Percentiles rank a stretch among this genome's conserved stretches.
phyloP scores from a whole-genome alignment of 768 basidiomycete genomes.

The Cantharellus cinnabarinus region DNA sequence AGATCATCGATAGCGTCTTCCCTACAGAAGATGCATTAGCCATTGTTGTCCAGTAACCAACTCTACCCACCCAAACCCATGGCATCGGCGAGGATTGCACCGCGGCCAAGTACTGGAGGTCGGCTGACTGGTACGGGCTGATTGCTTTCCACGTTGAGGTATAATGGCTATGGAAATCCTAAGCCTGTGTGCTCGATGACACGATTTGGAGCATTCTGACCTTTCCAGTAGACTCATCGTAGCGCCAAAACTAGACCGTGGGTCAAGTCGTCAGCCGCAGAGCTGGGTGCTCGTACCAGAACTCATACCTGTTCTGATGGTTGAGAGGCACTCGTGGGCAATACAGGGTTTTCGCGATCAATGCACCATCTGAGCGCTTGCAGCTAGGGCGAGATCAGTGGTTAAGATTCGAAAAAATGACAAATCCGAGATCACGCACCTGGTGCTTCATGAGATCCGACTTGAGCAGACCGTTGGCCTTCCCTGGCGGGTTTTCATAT shows the following conservation, averaged over 20 bases:
- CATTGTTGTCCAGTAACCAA: neutral
- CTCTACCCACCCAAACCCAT: slow-evolving; percentile 42
- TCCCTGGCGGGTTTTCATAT: slow-evolving; percentile 53
- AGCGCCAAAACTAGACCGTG: slow-evolving; percentile 46
- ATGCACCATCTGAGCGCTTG: slow-evolving; percentile 82
- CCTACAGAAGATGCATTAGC: slow-evolving; percentile 24
- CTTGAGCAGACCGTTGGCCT: slow-evolving; percentile 38
- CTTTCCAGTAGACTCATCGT: neutral
- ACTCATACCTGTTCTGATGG: slow-evolving; percentile 39
- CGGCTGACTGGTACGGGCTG: slow-evolving; percentile 36
- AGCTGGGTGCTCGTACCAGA: neutral
- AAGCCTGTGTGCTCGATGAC: neutral
- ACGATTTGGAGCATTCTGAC: neutral
- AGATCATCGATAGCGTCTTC: slow-evolving; percentile 78
- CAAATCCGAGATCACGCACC: slow-evolving; percentile 19
- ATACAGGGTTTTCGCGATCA: slow-evolving; percentile 50
- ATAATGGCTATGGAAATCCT: neutral
- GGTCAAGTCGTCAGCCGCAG: neutral
- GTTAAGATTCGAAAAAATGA: slow-evolving; percentile 1
- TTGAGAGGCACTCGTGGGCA: slow-evolving; percentile 47
- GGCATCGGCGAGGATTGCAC: slow-evolving; percentile 77
- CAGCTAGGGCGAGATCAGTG: slow-evolving; percentile 22
- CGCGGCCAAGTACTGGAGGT: slow-evolving; percentile 48
- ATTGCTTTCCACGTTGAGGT: slow-evolving; percentile 48
- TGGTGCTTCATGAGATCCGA: slow-evolving; percentile 72